Base-by-base conservation (phyloP, 805 yeast species). In the Saccharomycopsis oosterbeekiorum region DNA sequence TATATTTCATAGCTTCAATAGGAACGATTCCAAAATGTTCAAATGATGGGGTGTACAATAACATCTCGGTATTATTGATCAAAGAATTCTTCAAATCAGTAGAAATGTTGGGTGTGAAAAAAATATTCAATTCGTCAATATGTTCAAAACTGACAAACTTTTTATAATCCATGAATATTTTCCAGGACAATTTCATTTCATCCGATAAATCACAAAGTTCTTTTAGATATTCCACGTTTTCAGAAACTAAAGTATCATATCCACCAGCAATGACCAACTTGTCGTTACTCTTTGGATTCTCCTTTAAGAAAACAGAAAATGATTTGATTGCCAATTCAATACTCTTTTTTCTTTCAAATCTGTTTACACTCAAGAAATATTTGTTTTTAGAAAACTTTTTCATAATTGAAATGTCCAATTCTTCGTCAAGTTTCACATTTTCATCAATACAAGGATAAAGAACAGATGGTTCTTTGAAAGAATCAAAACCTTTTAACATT, bases 11-110 rank as follows among this genome's bases (percentile, higher is more conserved):
- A 12, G 97, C 92, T 71, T 94, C 99, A 15, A 94, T 78, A 1
- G 99, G 99, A 10, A 94, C 99, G 65, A 94, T 94, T 14, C 99
- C 99, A 70, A 94, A 94, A 74, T 94, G 99, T 72, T 94, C 99
- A 67, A 80, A 81, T 0, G 88, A 78, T 2, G 99, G 99, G 0
- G 99, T 94, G 70, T 94, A 94, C 55, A 92, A 73, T 24, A 94
- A 76, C 60, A 88, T 67, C 56, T 80, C 78, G 1, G 92, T 78
- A 10, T 76, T 72, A 43, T 78, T 70, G 40, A 94, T 74, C 34
- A 94, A 77, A 1, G 79, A 75, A 69, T 78, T 84, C 72, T 90
- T 89, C 62, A 88, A 70, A 1, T 78, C 70, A 1, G 90, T 78
- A 50, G 88, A 79, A 9, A 93, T 82, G 0, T 97, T 89, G 0